Conservation (phyloP, 257 asterid species). For the Forsythia suspensa region DNA sequence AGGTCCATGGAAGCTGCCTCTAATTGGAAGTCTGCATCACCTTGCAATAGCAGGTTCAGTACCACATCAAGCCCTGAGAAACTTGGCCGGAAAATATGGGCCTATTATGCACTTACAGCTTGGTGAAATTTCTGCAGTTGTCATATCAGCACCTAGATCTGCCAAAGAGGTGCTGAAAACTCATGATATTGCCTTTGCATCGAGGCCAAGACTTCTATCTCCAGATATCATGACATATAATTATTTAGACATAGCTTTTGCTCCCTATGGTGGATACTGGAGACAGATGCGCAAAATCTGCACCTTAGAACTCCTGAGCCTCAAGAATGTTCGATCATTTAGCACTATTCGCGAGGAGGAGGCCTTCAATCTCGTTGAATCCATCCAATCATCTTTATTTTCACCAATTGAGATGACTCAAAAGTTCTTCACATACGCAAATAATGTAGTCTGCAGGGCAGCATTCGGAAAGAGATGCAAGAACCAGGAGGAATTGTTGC, state of each 20-base stretch:
- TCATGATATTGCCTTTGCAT: slow-evolving; percentile 23
- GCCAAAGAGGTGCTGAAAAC: slow-evolving; percentile 27
- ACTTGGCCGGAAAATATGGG: slow-evolving; percentile 24
- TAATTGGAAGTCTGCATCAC: slow-evolving; percentile 21
- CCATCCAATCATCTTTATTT: not conserved
- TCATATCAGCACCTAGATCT: slow-evolving; percentile 15
- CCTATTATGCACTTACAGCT: slow-evolving; percentile 29
- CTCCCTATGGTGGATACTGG: slow-evolving; percentile 34
- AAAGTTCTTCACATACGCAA: slow-evolving; percentile 1
- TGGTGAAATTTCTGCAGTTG: slow-evolving; percentile 15
- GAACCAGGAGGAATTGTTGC: slow-evolving; percentile 19
- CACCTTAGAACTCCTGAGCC: slow-evolving; percentile 22
- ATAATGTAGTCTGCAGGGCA: slow-evolving; percentile 11
- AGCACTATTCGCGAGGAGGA: slow-evolving; percentile 18
- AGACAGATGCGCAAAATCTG: slow-evolving; percentile 29
- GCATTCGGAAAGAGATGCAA: slow-evolving; percentile 23
- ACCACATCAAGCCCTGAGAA: slow-evolving; percentile 18
- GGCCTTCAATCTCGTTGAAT: not conserved
- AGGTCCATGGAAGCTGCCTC: slow-evolving; percentile 22
- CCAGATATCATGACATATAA: slow-evolving; percentile 13
- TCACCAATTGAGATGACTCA: not conserved
- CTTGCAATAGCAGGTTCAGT: not conserved
- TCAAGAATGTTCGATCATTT: slow-evolving; percentile 13
- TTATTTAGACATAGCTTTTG: slow-evolving; percentile 16
- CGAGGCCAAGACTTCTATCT: slow-evolving; percentile 10